Evolutionary conservation across 768 basidiomycete genomes (phyloP).

Genomic region (Aureoboletus auriporus): DNA sequence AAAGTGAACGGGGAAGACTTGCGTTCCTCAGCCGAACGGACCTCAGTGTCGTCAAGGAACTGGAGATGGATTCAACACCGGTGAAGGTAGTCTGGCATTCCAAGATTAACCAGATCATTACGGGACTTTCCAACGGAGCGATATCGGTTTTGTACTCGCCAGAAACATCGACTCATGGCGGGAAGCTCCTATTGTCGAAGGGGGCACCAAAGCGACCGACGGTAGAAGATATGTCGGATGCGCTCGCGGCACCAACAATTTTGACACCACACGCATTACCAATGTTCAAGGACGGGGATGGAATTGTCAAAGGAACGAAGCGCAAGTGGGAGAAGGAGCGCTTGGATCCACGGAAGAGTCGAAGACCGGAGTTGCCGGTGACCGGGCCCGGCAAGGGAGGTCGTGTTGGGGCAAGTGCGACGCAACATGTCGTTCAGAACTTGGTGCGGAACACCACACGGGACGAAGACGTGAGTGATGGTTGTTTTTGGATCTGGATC

Average conservation of each 20-base stretch:
- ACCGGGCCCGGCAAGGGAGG: slow-evolving; percentile 92
- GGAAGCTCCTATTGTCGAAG: slow-evolving; percentile 83
- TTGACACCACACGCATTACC: slow-evolving; percentile 89
- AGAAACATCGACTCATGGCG: slow-evolving; percentile 83
- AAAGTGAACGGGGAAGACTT: slow-evolving; percentile 67
- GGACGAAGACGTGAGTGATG: slow-evolving; percentile 87
- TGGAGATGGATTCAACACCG: slow-evolving; percentile 73
- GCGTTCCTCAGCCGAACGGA: slow-evolving; percentile 69
- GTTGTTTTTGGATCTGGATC: slow-evolving; percentile 11
- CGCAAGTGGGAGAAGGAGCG: slow-evolving; percentile 88
- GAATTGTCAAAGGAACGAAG: slow-evolving; percentile 70
- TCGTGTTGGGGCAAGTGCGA: slow-evolving; percentile 93
- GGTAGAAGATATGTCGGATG: slow-evolving; percentile 86
- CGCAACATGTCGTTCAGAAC: slow-evolving; percentile 94
- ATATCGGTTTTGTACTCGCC: slow-evolving; percentile 94
- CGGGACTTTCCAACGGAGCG: slow-evolving; percentile 83
- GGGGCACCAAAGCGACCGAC: slow-evolving; percentile 80
- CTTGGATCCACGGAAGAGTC: slow-evolving; percentile 87
- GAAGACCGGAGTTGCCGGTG: slow-evolving; percentile 88
- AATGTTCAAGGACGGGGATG: slow-evolving; percentile 82
- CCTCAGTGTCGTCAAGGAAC: slow-evolving; percentile 61
- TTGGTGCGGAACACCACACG: slow-evolving; percentile 86
- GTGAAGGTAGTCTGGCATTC: slow-evolving; percentile 94
- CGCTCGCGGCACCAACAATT: slow-evolving; percentile 81
- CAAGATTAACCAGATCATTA: slow-evolving; percentile 94